Evolutionary conservation across 169 alveolate genomes (phyloP).

Genomic region (Sarcocystis neurona): DNA sequence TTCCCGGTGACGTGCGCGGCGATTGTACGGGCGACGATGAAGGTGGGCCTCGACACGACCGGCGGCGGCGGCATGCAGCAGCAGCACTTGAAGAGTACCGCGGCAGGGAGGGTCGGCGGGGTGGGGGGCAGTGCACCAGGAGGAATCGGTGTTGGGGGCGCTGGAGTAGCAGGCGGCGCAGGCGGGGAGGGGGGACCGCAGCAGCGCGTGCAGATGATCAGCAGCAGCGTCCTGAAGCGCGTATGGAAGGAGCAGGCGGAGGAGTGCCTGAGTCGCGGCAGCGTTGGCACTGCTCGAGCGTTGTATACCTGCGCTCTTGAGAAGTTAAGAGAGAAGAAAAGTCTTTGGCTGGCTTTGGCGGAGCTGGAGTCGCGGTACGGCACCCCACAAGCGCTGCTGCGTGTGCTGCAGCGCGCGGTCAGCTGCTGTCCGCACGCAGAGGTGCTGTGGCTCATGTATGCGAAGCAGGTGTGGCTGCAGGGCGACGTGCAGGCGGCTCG

Average conservation of each 20-base stretch:
- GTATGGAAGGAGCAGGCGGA: slow-evolving; percentile 71
- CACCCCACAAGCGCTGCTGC: slow-evolving; percentile 80
- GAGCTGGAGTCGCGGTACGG: slow-evolving; percentile 94
- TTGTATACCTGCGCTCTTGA: slow-evolving; percentile 73
- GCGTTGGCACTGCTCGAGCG: slow-evolving; percentile 71
- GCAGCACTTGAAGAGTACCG: too few relatives aligned
- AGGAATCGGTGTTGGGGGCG: too few relatives aligned
- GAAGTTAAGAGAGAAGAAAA: slow-evolving; percentile 71
- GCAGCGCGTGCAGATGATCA: too few relatives aligned
- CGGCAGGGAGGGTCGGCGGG: too few relatives aligned
- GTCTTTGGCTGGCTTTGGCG: slow-evolving; percentile 94
- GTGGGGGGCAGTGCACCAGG: too few relatives aligned
- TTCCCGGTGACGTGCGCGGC: slow-evolving; percentile 72
- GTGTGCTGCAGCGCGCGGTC: slow-evolving; percentile 84
- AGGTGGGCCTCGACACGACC: slow-evolving; percentile 68
- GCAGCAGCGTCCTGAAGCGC: too few relatives aligned
- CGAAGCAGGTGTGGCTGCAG: slow-evolving; percentile 89
- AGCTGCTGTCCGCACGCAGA: slow-evolving; percentile 89
- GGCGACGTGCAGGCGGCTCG: slow-evolving; percentile 89
- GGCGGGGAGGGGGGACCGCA: too few relatives aligned
- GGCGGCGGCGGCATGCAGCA: slow-evolving; percentile 52
- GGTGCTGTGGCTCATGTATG: slow-evolving; percentile 91
- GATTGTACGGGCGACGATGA: slow-evolving; percentile 69
- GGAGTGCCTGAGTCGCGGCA: slow-evolving; percentile 65
- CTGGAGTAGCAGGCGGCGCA: too few relatives aligned